Evolutionary conservation across 2,329 filamentous ascomycete genomes (phyloP), one percentile per base, ranked within the genome.

Genomic region (Ophiostoma piceae): DNA sequence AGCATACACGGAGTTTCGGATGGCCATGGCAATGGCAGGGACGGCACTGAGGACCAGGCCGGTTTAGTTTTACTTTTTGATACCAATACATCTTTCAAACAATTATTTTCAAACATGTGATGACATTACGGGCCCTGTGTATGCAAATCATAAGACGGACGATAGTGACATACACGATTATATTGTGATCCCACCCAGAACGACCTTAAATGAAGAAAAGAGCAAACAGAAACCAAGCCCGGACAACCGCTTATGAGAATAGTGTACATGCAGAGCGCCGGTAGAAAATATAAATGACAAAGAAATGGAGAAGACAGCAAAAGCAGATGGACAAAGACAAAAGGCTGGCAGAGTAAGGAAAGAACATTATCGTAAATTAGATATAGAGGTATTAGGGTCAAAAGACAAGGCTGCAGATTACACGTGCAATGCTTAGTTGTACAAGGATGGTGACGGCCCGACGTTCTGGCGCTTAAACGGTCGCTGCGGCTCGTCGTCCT

Each of bases 391-490:
- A 62, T 32, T 35, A 62, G 14, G 16, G 57, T 32, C 4, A 60
- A 35, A 7, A 62, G 22, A 14, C 26, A 32, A 11, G 19, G 9
- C 60, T n/a, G 7, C 5, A 29, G 32, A 3, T 39, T 14, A 41
- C 19, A 39, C 22, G 35, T 3, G 5, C 1, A 35, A 35, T 35
- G 19, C 62, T 65, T 35, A 35, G 35, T 9, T 65, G 35, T 65
- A 65, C 8, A 65, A n/a, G 19, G 35, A 22, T 22, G 62, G 5
- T 35, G 62, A 65, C 19, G 9, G 19, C 35, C 68, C 57, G 2
- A 51, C 65, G 57, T 77, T 76, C 8, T 83, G 82, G 67, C 84
- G 80, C 77, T 88, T 87, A 5, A 78, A 72, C 1, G 83, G 79
- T 9, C 82, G 82, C 35, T n/a, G 79, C 3, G 81, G 80, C 22